Base-by-base conservation (phyloP, 2,329 filamentous ascomycete genomes). In the Didymella glomerata region DNA sequence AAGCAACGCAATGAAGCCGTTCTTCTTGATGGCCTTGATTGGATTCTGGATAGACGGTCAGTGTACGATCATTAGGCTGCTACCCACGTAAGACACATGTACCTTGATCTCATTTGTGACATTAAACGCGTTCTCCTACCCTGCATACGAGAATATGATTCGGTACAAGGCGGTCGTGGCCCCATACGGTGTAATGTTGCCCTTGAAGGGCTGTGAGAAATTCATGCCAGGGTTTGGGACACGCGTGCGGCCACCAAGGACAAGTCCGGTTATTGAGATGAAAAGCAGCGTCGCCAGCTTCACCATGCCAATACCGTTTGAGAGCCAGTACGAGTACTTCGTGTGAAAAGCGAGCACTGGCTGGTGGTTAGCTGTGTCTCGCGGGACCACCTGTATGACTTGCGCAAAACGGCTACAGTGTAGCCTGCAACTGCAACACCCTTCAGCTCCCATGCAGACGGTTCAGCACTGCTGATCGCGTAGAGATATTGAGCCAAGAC, bases 351-450 rank as follows among this genome's bases (percentile, higher is more conserved):
- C 70, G 5, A 84, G 74, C 22, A 80, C 80, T 74, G 60, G 54
- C 10, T 24, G 13, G n/a, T 10, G 3, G 28, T 59, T 16, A 59
- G 50, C n/a, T n/a, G n/a, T n/a, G n/a, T n/a, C n/a, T n/a, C n/a
- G n/a, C n/a, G n/a, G n/a, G n/a, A n/a, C n/a, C n/a, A n/a, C n/a
- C n/a, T 16, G 1, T 4, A 4, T 44, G 11, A 78, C 83, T 62
- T 67, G 85, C 85, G 79, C 1, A 88, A 61, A 0, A 84, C 79
- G 3, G 87, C 86, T 0, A 87, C 67, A 0, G 85, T 88, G 66
- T 90, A 90, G 0, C 82, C 84, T 1, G 85, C 87, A 24, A 90
- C 76, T 0, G 88, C 88, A 2, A 90, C 84, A 1, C 88, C 89
- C 68, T 90, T 90, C 51, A 85, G 71, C 67, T 90, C 79, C 89